A percentile compares a stretch with the other conserved stretches of the same genome.
Conservation (phyloP, 208 protist genomes). For the Leishmania braziliensis region DNA sequence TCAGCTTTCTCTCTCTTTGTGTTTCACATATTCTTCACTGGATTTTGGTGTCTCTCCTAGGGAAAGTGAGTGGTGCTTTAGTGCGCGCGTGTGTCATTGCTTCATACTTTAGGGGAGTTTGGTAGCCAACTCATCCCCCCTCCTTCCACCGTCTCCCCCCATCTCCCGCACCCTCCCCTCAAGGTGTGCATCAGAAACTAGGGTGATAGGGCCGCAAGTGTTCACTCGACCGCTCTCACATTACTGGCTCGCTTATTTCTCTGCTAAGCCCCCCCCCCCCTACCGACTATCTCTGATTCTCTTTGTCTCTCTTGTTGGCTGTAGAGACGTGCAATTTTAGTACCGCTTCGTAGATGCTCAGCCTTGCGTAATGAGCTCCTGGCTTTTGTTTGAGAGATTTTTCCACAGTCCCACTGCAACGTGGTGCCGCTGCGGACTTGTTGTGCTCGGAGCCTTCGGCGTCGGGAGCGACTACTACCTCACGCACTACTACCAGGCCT, state of each 20-base stretch:
- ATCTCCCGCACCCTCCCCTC: not conserved
- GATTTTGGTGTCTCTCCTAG: no score
- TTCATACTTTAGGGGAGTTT: not conserved
- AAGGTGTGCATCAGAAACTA: not conserved
- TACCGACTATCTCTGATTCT: not conserved
- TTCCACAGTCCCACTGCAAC: constrained; percentile 58
- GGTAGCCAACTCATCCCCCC: not conserved
- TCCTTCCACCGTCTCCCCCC: not conserved
- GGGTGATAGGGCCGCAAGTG: not conserved
- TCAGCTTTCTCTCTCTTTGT: not conserved
- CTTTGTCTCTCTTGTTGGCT: not conserved
- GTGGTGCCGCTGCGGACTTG: constrained; percentile 66
- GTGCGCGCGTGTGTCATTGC: not conserved
- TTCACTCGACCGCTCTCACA: not conserved
- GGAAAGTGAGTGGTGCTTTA: not conserved
- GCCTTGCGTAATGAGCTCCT: constrained; percentile 63
- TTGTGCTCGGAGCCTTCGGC: constrained; percentile 57
- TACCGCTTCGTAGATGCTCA: not conserved
- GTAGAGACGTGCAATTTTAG: not conserved
- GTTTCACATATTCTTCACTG: not conserved
- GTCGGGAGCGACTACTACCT: constrained; percentile 86
- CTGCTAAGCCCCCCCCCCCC: not conserved
- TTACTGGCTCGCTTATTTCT: no score
- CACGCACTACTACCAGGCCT: constrained; percentile 81
- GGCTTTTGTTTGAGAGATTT: constrained; percentile 79